These are phyloP conservation scores for Candida easanensis DNA, from an alignment of 805 yeast genomes.

Conservation along the genomic window DNA sequence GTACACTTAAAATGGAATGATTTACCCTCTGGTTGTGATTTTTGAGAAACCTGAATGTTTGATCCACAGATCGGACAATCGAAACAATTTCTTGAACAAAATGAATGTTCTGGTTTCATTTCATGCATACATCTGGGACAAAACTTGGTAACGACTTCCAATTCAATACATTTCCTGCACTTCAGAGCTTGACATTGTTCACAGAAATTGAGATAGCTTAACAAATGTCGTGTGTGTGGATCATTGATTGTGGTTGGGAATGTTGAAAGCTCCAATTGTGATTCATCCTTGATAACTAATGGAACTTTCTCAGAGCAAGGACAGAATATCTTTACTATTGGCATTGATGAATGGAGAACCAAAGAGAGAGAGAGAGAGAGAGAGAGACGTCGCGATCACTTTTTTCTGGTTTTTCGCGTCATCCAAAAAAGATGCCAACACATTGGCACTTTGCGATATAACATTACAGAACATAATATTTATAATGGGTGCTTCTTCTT, in stretches of 20 bases:
- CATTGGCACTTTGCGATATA: too few species aligned
- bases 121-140: constrained; percentile 28
- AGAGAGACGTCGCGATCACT: too few species aligned
- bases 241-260: constrained; percentile 25
- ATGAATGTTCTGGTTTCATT: constrained; percentile 22
- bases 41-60: constrained; percentile 14
- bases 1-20: constrained; percentile 17
- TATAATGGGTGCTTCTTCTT: constrained; percentile 54
- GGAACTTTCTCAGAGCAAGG: constrained; percentile 27
- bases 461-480: not conserved
- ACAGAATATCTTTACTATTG: too few species aligned
- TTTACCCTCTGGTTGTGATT: constrained; percentile 1
- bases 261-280: constrained; percentile 13
- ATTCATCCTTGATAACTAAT: constrained; percentile 1
- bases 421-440: too few species aligned
- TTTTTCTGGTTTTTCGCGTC: not conserved
- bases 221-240: constrained; percentile 18
- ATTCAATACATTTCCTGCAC: constrained; percentile 27
- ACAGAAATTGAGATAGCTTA: constrained; percentile 23
- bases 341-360: too few species aligned
- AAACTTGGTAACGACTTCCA: constrained; percentile 24
- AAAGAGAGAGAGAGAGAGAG: too few species aligned
- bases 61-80: constrained; percentile 26
- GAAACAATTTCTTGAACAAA: constrained; percentile 28
- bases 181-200: constrained; percentile 25